A percentile compares a stretch with the other conserved stretches of the same genome.
phyloP scores from a whole-genome alignment of 768 basidiomycete species.

The Pisolithus microcarpus region DNA sequence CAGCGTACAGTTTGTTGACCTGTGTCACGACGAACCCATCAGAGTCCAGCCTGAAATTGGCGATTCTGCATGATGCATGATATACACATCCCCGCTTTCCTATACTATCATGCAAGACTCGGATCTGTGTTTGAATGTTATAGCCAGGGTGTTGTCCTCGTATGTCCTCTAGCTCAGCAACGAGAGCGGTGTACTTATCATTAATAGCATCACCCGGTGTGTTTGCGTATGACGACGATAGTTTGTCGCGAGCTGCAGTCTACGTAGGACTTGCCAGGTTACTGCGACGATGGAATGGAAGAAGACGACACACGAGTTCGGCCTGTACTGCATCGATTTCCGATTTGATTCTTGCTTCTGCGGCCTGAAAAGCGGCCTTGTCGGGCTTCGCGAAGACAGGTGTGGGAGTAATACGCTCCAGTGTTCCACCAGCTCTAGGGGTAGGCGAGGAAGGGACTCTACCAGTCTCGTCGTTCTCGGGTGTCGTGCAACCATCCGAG shows the following conservation, averaged over 20 bases:
- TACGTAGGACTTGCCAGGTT: conserved; percentile 24
- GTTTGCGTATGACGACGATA: conserved; percentile 41
- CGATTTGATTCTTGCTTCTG: conserved; percentile 74
- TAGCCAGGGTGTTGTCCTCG: conserved; percentile 70
- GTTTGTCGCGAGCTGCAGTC: conserved; percentile 70
- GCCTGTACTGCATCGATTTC: conserved; percentile 80
- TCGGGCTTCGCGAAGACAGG: conserved; percentile 62
- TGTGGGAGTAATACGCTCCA: conserved; percentile 10
- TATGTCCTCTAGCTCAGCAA: conserved; percentile 73
- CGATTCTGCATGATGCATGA: not conserved
- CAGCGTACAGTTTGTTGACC: conserved; percentile 82
- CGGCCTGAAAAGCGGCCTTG: conserved; percentile 74
- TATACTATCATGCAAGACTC: conserved; percentile 65
- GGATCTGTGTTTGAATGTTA: conserved; percentile 73
- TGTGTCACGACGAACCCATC: conserved; percentile 22
- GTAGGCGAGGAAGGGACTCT: conserved; percentile 21
- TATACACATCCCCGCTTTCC: conserved; percentile 66
- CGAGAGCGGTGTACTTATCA: conserved; percentile 66
- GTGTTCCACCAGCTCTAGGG: conserved; percentile 11
- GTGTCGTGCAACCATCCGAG: too few species aligned
- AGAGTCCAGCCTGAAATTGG: not conserved
- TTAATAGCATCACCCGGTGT: conserved; percentile 52
- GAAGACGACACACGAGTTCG: conserved; percentile 57
- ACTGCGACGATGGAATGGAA: not conserved
- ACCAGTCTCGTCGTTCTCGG: conserved; percentile 4